Percentiles rank a stretch among this genome's conserved stretches.
These are phyloP conservation scores for Macaranga tanarius DNA, from an alignment of 441 rosid species.

Conservation along the genomic window DNA sequence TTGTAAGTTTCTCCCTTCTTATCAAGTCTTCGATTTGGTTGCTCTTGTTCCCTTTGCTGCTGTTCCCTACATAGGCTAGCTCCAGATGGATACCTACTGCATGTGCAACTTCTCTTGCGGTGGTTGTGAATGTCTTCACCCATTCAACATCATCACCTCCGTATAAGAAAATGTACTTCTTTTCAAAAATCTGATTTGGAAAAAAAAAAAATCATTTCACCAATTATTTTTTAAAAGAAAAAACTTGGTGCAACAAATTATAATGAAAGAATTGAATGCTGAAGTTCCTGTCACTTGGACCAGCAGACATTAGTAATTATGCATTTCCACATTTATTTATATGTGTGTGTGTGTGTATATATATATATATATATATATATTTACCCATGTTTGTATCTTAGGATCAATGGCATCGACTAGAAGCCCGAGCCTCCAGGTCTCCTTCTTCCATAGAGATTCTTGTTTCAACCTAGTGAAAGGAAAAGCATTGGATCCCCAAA, in stretches of 20 bases:
- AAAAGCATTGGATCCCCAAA: constrained; percentile 75
- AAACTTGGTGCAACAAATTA: background rate
- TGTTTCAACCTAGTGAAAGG: constrained; percentile 68
- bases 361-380: no score
- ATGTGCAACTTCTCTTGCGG: constrained; percentile 40
- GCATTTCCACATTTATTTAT: no score
- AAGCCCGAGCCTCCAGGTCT: constrained; percentile 65
- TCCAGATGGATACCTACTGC: constrained; percentile 49
- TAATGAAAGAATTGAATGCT: no score
- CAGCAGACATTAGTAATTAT: no score
- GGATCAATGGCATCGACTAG: constrained; percentile 58
- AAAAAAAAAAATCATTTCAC: no score
- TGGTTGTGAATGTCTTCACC: constrained; percentile 53
- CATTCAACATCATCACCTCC: constrained; percentile 86
- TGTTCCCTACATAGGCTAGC: constrained; percentile 75
- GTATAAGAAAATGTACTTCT: constrained; percentile 62
- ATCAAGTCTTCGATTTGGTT: constrained; percentile 19
- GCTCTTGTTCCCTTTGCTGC: constrained; percentile 38
- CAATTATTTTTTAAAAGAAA: no score
- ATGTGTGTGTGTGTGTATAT: no score
- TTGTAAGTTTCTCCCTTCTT: constrained; percentile 41
- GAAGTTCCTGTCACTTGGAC: no score
- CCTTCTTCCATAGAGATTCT: constrained; percentile 63
- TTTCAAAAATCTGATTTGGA: constrained; percentile 26
- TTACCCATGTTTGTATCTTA: constrained; percentile 55